Percentiles rank a stretch among this genome's conserved stretches.
phyloP scores from a whole-genome alignment of 108 stramenopile species.

The Discostella pseudostelligera region DNA sequence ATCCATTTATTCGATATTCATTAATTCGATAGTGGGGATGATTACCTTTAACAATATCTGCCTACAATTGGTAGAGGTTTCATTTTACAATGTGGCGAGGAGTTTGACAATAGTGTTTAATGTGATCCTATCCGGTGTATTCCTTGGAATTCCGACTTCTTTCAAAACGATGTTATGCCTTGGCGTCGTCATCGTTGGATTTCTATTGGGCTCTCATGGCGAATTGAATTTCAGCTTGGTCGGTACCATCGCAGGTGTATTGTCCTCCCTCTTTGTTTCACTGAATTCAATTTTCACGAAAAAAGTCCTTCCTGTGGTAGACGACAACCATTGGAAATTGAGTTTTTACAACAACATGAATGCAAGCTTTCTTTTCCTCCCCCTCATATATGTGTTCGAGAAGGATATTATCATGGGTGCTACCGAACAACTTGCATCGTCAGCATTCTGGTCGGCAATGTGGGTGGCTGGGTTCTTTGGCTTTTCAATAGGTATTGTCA shows the following conservation, averaged over 20 bases:
- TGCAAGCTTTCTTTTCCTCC: slow-evolving; percentile 86
- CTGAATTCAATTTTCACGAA: slow-evolving; percentile 95
- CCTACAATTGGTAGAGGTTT: slow-evolving; percentile 92
- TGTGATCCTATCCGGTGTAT: slow-evolving; percentile 72
- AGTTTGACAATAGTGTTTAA: slow-evolving; percentile 95
- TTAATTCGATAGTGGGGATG: slow-evolving; percentile 75
- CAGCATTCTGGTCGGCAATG: slow-evolving; percentile 87
- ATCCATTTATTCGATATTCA: not conserved
- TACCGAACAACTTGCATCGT: slow-evolving; percentile 53
- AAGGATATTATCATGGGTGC: slow-evolving; percentile 43
- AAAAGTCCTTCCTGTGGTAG: slow-evolving; percentile 81
- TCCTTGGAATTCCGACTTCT: slow-evolving; percentile 81
- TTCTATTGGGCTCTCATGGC: slow-evolving; percentile 85
- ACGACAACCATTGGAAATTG: slow-evolving; percentile 92
- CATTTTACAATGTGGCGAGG: slow-evolving; percentile 95
- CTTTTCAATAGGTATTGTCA: slow-evolving; percentile 94
- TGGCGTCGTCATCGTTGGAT: slow-evolving; percentile 83
- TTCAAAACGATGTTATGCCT: slow-evolving; percentile 72
- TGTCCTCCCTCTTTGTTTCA: slow-evolving; percentile 89
- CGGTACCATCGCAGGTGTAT: slow-evolving; percentile 85
- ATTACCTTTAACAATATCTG: slow-evolving; percentile 96
- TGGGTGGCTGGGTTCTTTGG: slow-evolving; percentile 88
- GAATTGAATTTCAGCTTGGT: slow-evolving; percentile 83
- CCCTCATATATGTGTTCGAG: slow-evolving; percentile 84
- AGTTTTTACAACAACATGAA: slow-evolving; percentile 96